Evolutionary conservation across 371 early-diverging fungal species (phyloP).

Genomic region (Zancudomyces culisetae): DNA sequence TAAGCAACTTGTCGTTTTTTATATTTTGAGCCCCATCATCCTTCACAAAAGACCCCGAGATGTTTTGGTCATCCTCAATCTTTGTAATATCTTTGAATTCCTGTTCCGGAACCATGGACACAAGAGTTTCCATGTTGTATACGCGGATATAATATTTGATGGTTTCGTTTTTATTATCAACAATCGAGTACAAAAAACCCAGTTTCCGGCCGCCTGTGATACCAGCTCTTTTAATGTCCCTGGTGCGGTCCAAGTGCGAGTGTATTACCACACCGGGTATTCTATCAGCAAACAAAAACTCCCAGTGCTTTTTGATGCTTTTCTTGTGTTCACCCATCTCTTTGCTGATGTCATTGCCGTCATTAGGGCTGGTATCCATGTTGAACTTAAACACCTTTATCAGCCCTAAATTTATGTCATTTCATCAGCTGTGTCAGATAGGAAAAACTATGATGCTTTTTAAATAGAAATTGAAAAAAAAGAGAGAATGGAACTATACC

Average conservation of each 20-base stretch:
- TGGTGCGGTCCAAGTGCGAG: slow-evolving; percentile 16
- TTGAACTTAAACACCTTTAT: neutral
- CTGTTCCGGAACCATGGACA: no score
- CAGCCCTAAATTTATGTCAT: slow-evolving; percentile 12
- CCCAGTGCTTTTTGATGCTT: slow-evolving; percentile 7
- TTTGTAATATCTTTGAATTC: no score
- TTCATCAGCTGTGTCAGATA: neutral
- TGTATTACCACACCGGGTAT: slow-evolving; percentile 16
- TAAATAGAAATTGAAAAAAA: no score
- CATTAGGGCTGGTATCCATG: neutral
- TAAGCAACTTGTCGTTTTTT: no score
- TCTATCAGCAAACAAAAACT: slow-evolving; percentile 21
- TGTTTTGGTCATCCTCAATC: no score
- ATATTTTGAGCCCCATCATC: no score
- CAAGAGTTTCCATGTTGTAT: slow-evolving; percentile 21
- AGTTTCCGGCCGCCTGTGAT: slow-evolving; percentile 10
- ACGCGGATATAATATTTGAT: slow-evolving; percentile 13
- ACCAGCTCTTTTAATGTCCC: slow-evolving; percentile 10
- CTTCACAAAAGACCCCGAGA: no score
- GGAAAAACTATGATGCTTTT: no score
- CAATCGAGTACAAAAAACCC: slow-evolving; percentile 15
- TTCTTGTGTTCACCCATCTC: neutral
- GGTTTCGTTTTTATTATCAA: slow-evolving; percentile 9
- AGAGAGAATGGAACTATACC: neutral
- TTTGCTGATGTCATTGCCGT: neutral